phyloP scores from a whole-genome alignment of 257 asterid genomes.

The Linderniella brevidens region DNA sequence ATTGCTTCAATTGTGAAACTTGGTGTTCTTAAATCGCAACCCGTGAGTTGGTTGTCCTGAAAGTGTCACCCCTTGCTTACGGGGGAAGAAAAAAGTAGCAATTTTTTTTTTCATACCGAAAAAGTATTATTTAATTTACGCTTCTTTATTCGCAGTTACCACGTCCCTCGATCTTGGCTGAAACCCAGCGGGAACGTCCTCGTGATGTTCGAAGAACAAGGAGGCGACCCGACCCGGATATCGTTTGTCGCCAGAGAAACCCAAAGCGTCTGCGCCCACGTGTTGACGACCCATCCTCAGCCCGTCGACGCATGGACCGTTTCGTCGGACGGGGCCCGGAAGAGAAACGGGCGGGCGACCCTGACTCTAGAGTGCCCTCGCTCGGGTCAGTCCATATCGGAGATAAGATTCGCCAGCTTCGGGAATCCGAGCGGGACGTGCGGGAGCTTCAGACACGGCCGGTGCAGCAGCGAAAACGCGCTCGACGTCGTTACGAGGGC shows the following conservation, averaged over 20 bases:
- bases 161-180: conserved; percentile 81
- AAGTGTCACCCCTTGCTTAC: too few species aligned
- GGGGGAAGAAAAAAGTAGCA: too few species aligned
- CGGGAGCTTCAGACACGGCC: conserved; percentile 68
- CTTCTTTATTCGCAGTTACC: conserved; percentile 35
- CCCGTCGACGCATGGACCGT: conserved; percentile 62
- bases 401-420: conserved; percentile 66
- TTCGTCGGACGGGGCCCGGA: conserved; percentile 25
- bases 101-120: not conserved
- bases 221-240: conserved; percentile 68
- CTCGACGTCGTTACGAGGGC: conserved; percentile 50
- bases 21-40: too few species aligned
- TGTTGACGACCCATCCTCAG: conserved; percentile 58
- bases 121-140: not conserved
- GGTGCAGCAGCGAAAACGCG: conserved; percentile 53
- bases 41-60: too few species aligned
- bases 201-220: conserved; percentile 67
- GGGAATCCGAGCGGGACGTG: conserved; percentile 78
- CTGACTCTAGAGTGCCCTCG: conserved; percentile 43
- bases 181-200: conserved; percentile 42
- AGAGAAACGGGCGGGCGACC: conserved; percentile 23
- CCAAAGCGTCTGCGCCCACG: conserved; percentile 41
- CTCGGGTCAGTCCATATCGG: conserved; percentile 48
- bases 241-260: conserved; percentile 44
- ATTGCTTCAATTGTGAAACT: too few species aligned